Evolutionary conservation across 2,329 filamentous ascomycete genomes (phyloP).

Genomic region (Leptographium galeiforme): DNA sequence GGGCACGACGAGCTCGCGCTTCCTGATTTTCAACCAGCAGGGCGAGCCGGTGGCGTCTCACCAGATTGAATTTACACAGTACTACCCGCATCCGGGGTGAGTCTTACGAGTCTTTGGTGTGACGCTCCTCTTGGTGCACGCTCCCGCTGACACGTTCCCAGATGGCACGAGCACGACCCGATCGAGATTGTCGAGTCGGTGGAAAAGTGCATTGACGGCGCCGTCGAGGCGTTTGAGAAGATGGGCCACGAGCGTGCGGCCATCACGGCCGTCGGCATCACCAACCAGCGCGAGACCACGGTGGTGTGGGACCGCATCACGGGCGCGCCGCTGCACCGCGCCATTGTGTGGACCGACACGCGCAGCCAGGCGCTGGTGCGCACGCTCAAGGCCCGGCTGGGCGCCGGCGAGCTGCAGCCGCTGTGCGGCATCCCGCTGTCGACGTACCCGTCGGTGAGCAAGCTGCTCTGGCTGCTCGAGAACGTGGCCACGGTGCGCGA

Average conservation of each 20-base stretch:
- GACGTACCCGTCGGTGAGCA: constrained; percentile 77
- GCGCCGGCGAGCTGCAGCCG: constrained; percentile 53
- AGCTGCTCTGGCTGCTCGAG: constrained; percentile 72
- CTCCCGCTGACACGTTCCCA: constrained; percentile 20
- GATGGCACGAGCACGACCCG: constrained; percentile 86
- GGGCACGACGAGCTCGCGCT: constrained; percentile 77
- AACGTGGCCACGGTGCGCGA: constrained; percentile 56
- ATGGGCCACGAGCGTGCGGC: constrained; percentile 53
- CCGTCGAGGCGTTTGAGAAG: constrained; percentile 55
- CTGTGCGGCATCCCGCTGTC: constrained; percentile 73
- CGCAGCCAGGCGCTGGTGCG: constrained; percentile 62
- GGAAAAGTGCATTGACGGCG: constrained; percentile 66
- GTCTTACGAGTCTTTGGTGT: constrained; percentile 17
- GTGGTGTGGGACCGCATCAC: constrained; percentile 74
- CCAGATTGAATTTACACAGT: constrained; percentile 76
- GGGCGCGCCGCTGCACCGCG: constrained; percentile 69
- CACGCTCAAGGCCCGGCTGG: constrained; percentile 55
- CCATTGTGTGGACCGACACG: constrained; percentile 85
- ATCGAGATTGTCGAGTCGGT: constrained; percentile 63
- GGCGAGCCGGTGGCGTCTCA: constrained; percentile 70
- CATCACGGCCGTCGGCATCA: constrained; percentile 71
- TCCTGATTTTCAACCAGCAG: constrained; percentile 74
- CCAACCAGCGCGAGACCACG: constrained; percentile 82
- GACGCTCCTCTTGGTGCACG: neutral
- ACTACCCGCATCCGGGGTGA: constrained; percentile 75